These are phyloP conservation scores for Cydonia oblonga DNA, from an alignment of 331 rosid genomes.

Conservation along the genomic window DNA sequence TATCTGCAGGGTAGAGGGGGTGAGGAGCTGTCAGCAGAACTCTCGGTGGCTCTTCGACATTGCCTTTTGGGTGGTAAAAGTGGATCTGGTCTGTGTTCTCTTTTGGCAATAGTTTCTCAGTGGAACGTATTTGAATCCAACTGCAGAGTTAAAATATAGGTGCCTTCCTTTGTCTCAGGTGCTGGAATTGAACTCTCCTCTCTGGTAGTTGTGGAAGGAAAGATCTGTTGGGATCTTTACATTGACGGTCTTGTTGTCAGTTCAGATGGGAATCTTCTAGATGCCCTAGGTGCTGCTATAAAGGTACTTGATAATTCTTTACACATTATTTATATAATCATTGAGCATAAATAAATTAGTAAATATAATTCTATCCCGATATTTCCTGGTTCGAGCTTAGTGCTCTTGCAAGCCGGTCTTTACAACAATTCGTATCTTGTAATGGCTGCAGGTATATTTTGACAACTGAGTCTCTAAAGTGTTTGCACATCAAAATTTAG, in stretches of 20 bases:
- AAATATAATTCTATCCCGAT: not conserved
- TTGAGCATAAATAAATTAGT: not conserved
- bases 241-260: slow-evolving; percentile 75
- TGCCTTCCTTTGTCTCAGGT: slow-evolving; percentile 26
- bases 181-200: slow-evolving; percentile 79
- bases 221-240: slow-evolving; percentile 89
- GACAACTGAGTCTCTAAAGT: not conserved
- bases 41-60: slow-evolving; percentile 52
- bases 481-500: not conserved
- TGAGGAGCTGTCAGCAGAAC: slow-evolving; percentile 78
- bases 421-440: not conserved
- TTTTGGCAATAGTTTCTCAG: not conserved
- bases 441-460: not conserved
- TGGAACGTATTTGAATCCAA: not conserved
- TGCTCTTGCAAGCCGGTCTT: not conserved
- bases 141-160: not conserved
- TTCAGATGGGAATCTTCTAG: slow-evolving; percentile 82
- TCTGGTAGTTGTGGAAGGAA: slow-evolving; percentile 57
- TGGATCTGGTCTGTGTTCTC: slow-evolving; percentile 53
- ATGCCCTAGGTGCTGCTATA: slow-evolving; percentile 76
- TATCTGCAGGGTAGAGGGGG: slow-evolving; percentile 76
- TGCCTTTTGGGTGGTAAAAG: slow-evolving; percentile 81
- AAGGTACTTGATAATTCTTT: slow-evolving; percentile 39
- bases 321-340: not conserved
- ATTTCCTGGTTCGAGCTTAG: not conserved